These are phyloP conservation scores for Fomitopsis pulvina DNA, from an alignment of 768 basidiomycete genomes.

Conservation along the genomic window DNA sequence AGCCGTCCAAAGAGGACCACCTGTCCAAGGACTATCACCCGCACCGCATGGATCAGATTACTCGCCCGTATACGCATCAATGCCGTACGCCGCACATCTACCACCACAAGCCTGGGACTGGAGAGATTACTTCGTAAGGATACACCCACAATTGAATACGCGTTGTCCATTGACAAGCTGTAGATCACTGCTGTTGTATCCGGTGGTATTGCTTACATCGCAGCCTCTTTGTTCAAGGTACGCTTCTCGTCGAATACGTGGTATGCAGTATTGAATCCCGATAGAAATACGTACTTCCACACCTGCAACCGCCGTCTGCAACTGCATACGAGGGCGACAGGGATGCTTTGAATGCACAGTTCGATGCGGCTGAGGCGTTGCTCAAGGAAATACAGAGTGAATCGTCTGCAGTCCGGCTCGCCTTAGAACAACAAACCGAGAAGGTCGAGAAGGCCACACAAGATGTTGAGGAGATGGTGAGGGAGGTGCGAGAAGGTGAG, in stretches of 20 bases:
- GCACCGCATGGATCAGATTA: slow-evolving; percentile 25
- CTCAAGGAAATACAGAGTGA: slow-evolving; percentile 76
- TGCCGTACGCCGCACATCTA: slow-evolving; percentile 34
- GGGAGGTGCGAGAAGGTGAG: slow-evolving; percentile 75
- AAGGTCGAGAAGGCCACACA: slow-evolving; percentile 64
- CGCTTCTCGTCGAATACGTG: too few species aligned
- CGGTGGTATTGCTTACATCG: slow-evolving; percentile 77
- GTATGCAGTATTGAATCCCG: too few species aligned
- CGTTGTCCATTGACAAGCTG: neutral
- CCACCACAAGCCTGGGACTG: slow-evolving; percentile 72
- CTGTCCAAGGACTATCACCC: slow-evolving; percentile 9
- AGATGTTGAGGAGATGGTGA: slow-evolving; percentile 66
- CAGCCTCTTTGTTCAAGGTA: slow-evolving; percentile 74
- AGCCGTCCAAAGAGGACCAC: slow-evolving; percentile 22
- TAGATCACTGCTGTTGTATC: slow-evolving; percentile 93
- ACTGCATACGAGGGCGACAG: slow-evolving; percentile 89
- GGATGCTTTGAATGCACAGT: slow-evolving; percentile 79
- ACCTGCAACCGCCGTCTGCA: slow-evolving; percentile 80
- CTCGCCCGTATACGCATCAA: slow-evolving; percentile 38
- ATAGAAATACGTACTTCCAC: slow-evolving; percentile 87
- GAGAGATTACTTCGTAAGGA: slow-evolving; percentile 96
- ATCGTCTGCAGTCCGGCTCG: slow-evolving; percentile 61
- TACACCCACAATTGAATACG: neutral
- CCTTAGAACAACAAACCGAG: slow-evolving; percentile 71
- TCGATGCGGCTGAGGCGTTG: slow-evolving; percentile 80